Evolutionary conservation across 2,329 filamentous ascomycete species (phyloP), one percentile per base, ranked within the genome.

Genomic region (Colletotrichum camelliae): DNA sequence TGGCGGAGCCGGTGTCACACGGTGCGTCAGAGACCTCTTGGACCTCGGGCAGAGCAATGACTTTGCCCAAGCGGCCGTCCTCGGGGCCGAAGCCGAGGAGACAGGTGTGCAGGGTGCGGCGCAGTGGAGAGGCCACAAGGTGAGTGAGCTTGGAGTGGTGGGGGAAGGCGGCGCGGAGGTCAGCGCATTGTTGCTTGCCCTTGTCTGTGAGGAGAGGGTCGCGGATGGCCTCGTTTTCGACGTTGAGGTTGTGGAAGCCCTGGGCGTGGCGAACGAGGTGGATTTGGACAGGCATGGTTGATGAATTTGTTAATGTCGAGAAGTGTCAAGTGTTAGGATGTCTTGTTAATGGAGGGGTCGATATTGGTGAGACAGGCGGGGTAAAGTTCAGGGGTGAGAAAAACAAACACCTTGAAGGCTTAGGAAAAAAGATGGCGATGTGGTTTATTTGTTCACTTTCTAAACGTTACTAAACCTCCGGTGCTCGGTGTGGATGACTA

Each of bases 31-130:
- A 93, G 1, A 95, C 92, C 84, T 98, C 96, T 84, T 98, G 96
- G 6, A 95, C 86, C 77, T 94, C 91, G 1, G 95, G 95, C 15
- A 97, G 86, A 2, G 93, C 92, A 31, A 94, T 85, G 67, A 97
- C 89, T 12, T 81, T 80, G 48, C 55, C 43, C 5, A 52, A n/a
- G n/a, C 21, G 68, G 9, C 71, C 43, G 13, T 65, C 80, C 67
- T 91, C 88, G 1, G 91, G 87, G 21, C 88, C 89, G 83, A 98
- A 97, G 61, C 91, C 90, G 70, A 92, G 86, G 35, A 95, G 88
- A 39, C 94, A 93, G 3, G 96, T 98, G 84, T 95, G 92, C 61
- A 98, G 88, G 3, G 96, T 97, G 77, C 96, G 92, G 67, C 93
- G 93, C 79, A 98, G 89, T 7, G 96, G 95, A 1, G 95, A 97